These are phyloP conservation scores for Penicillium subrubescens DNA, from an alignment of 495 filamentous ascomycete genomes.

Conservation along the genomic window DNA sequence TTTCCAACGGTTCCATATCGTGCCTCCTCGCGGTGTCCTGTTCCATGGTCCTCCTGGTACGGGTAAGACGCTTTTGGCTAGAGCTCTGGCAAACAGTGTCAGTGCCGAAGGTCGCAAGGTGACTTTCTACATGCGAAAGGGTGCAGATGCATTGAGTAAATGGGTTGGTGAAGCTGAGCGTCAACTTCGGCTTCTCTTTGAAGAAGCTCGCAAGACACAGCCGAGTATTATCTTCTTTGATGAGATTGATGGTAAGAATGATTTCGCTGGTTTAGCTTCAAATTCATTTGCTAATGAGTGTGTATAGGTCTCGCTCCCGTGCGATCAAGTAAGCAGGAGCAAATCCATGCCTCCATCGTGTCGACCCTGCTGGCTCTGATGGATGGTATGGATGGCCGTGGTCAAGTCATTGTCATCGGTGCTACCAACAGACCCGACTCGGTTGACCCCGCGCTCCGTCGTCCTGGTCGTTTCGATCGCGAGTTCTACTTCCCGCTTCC, in stretches of 20 bases:
- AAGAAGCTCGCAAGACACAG: slow-evolving; percentile 91
- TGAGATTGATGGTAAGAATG: slow-evolving; percentile 81
- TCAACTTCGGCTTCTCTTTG: slow-evolving; percentile 89
- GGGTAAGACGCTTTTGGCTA: slow-evolving; percentile 92
- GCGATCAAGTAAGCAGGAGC: slow-evolving; percentile 94
- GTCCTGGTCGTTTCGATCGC: slow-evolving; percentile 93
- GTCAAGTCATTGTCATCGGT: slow-evolving; percentile 97
- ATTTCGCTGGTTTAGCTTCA: background rate
- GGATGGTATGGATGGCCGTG: slow-evolving; percentile 99
- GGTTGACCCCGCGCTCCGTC: slow-evolving; percentile 94
- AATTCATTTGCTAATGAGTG: slow-evolving; percentile 22
- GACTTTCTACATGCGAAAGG: slow-evolving; percentile 98
- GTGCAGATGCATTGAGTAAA: slow-evolving; percentile 94
- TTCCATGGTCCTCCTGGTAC: slow-evolving; percentile 98
- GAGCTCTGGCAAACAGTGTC: slow-evolving; percentile 84
- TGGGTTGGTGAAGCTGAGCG: slow-evolving; percentile 99
- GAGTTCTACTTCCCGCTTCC: slow-evolving; percentile 98
- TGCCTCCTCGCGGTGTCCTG: slow-evolving; percentile 88
- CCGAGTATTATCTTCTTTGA: slow-evolving; percentile 99
- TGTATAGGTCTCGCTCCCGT: slow-evolving; percentile 76
- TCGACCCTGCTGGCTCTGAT: slow-evolving; percentile 93
- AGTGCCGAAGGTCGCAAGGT: slow-evolving; percentile 84
- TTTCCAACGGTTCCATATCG: slow-evolving; percentile 88
- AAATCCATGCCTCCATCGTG: slow-evolving; percentile 97
- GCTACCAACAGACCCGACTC: slow-evolving; percentile 98